Percentiles rank a stretch among this genome's conserved stretches.
Evolutionary conservation across 192 early-diverging fungal genomes (phyloP).

Genomic region (Coemansia biformis): DNA sequence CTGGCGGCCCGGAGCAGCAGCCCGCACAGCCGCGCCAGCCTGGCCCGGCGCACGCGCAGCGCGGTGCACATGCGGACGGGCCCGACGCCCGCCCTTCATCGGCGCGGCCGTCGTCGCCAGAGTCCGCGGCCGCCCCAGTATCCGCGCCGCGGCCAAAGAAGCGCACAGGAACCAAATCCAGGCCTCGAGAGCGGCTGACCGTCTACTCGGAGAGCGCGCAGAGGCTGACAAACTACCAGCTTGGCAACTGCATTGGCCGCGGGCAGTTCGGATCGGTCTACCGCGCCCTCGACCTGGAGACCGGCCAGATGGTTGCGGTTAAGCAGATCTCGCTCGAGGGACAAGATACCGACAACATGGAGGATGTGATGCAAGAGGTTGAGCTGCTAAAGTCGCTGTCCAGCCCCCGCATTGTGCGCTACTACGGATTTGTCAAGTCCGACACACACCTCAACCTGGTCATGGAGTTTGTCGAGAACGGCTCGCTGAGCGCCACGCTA

Average conservation of each 20-base stretch:
- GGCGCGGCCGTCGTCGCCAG: too few relatives aligned
- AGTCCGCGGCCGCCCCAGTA: background rate
- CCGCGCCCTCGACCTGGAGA: conserved; percentile 72
- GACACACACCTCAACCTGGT: conserved; percentile 73
- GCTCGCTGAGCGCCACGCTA: conserved; percentile 78
- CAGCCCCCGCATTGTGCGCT: conserved; percentile 81
- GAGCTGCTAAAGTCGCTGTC: conserved; percentile 77
- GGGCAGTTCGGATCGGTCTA: conserved; percentile 90
- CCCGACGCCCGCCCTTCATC: too few relatives aligned
- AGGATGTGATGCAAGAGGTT: conserved; percentile 83
- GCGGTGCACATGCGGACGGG: too few relatives aligned
- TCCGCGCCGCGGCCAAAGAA: conserved; percentile 13
- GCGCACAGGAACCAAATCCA: conserved; percentile 17
- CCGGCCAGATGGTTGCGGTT: conserved; percentile 78
- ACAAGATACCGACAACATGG: conserved; percentile 58
- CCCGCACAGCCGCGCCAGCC: too few relatives aligned
- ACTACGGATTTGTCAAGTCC: conserved; percentile 73
- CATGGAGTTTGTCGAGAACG: conserved; percentile 89
- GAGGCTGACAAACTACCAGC: conserved; percentile 53
- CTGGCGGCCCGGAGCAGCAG: too few relatives aligned
- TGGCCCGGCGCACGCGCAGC: too few relatives aligned
- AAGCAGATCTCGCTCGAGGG: conserved; percentile 78
- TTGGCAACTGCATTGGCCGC: conserved; percentile 85
- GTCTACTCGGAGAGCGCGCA: conserved; percentile 39
- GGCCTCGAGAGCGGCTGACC: conserved; percentile 48